Conservation (phyloP, 1,284 basidiomycete species). For the Leccinum cinnamomeum region DNA sequence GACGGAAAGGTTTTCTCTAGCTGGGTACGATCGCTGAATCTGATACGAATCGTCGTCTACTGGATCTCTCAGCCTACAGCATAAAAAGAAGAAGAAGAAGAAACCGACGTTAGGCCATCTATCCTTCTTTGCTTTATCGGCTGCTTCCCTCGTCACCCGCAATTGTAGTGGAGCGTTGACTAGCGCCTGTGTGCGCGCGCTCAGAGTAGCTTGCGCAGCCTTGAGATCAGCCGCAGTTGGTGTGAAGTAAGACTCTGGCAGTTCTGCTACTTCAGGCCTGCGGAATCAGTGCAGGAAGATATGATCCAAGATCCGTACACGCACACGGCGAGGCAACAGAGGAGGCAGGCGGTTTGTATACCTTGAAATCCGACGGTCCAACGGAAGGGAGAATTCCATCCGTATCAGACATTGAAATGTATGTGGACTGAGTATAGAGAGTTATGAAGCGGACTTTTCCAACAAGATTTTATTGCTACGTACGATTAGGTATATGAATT, state of each 20-base stretch:
- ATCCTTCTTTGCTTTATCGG: slow-evolving; percentile 58
- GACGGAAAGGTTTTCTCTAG: slow-evolving; percentile 81
- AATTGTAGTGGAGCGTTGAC: slow-evolving; percentile 76
- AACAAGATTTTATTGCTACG: slow-evolving; percentile 21
- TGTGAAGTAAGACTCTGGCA: slow-evolving; percentile 74
- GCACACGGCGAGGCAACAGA: slow-evolving; percentile 21
- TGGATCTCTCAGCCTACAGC: slow-evolving; percentile 10
- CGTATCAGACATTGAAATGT: slow-evolving; percentile 31
- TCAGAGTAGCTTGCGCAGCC: slow-evolving; percentile 62
- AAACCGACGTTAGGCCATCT: slow-evolving; percentile 68
- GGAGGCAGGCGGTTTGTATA: slow-evolving; percentile 45
- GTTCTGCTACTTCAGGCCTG: slow-evolving; percentile 34
- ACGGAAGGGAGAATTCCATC: not conserved
- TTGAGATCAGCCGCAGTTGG: slow-evolving; percentile 76
- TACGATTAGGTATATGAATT: slow-evolving; percentile 9
- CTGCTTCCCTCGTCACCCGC: slow-evolving; percentile 64
- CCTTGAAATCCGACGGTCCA: slow-evolving; percentile 41
- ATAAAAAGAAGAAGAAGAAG: slow-evolving; percentile 10
- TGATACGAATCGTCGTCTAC: slow-evolving; percentile 79
- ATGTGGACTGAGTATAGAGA: slow-evolving; percentile 15
- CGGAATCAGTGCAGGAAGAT: slow-evolving; percentile 9
- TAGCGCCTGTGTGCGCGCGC: slow-evolving; percentile 64
- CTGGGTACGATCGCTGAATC: slow-evolving; percentile 78
- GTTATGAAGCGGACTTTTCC: slow-evolving; percentile 18
- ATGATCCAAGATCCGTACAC: slow-evolving; percentile 21